phyloP scores from a whole-genome alignment of 192 early-diverging fungal species.

The Coemansia sp. region DNA sequence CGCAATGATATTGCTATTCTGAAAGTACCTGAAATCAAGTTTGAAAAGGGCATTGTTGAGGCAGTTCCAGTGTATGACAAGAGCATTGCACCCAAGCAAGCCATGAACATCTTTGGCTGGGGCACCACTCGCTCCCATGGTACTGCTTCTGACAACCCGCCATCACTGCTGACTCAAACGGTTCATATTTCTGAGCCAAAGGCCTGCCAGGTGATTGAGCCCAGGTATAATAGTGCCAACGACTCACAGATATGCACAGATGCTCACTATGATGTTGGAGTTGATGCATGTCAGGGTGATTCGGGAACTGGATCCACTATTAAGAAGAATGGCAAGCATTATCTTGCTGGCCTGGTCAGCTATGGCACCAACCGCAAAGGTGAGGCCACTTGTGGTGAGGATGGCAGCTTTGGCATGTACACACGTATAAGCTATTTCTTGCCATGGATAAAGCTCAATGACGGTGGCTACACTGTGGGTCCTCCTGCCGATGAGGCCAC shows the following conservation, averaged over 20 bases:
- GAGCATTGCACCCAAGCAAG: constrained; percentile 16
- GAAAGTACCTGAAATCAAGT: constrained; percentile 12
- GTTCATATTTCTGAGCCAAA: constrained; percentile 36
- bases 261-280: constrained; percentile 43
- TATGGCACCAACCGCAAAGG: constrained; percentile 29
- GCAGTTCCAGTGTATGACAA: constrained; percentile 22
- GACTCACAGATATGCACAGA: constrained; percentile 37
- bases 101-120: constrained; percentile 45
- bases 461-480: constrained; percentile 12
- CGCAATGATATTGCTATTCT: constrained; percentile 48
- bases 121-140: constrained; percentile 33
- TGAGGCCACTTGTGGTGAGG: constrained; percentile 40
- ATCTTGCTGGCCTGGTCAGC: constrained; percentile 47
- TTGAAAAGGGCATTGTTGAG: constrained; percentile 19
- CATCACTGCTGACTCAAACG: constrained; percentile 22
- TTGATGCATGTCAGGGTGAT: constrained; percentile 48
- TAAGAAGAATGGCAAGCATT: constrained; percentile 12
- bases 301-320: constrained; percentile 42
- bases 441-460: constrained; percentile 34
- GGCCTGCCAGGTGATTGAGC: constrained; percentile 39
- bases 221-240: constrained; percentile 26
- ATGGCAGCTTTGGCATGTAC: constrained; percentile 50
- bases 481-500: constrained; percentile 1
- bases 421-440: constrained; percentile 28
- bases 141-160: constrained; percentile 12